Percentiles rank a stretch among this genome's conserved stretches.
phyloP scores from a whole-genome alignment of 805 yeast species.

The Saccharomycopsis selenospora region DNA sequence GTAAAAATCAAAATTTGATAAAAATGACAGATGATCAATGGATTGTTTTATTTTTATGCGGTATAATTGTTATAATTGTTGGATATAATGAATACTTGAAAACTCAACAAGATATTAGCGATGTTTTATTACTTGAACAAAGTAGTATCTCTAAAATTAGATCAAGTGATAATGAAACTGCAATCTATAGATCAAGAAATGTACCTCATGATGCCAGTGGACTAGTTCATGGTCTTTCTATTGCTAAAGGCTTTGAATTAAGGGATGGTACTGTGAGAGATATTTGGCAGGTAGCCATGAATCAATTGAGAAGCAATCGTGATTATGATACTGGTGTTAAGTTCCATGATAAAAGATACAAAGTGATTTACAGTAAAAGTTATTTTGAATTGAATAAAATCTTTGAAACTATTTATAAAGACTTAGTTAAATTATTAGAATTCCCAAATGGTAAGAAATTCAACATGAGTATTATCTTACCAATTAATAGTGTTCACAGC shows the following conservation, averaged over 20 bases:
- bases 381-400: conserved; percentile 10
- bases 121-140: conserved; percentile 33
- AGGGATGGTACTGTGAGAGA: conserved; percentile 58
- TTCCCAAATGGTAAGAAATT: background rate
- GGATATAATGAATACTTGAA: conserved; percentile 19
- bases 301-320: conserved; percentile 24
- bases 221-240: conserved; percentile 49
- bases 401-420: background rate
- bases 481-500: conserved; percentile 8
- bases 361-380: conserved; percentile 1
- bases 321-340: background rate
- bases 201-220: conserved; percentile 50
- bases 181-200: conserved; percentile 54
- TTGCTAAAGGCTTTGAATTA: conserved; percentile 44
- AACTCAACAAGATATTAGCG: conserved; percentile 18
- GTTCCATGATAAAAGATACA: conserved; percentile 8
- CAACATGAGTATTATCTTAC: conserved; percentile 11
- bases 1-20: too few relatives aligned
- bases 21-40: background rate
- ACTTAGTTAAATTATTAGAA: background rate
- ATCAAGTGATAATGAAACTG: conserved; percentile 43
- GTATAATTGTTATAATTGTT: background rate
- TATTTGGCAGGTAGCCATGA: conserved; percentile 39
- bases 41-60: background rate
- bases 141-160: conserved; percentile 49